Evolutionary conservation across 2,329 filamentous ascomycete genomes (phyloP).

Genomic region (Botrytis deweyae): DNA sequence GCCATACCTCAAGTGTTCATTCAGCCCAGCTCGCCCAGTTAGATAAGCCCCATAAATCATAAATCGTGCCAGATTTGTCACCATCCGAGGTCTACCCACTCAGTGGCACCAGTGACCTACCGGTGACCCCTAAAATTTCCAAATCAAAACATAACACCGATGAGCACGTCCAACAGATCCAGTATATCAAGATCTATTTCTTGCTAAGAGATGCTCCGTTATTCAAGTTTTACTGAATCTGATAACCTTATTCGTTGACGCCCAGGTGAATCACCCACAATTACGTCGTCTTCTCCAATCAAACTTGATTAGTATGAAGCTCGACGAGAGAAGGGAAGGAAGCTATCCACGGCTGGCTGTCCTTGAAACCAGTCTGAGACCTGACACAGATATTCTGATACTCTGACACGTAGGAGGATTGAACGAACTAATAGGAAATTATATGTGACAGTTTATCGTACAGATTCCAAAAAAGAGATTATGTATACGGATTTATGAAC

Average conservation of each 20-base stretch:
- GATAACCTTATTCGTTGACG: neutral
- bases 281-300: neutral
- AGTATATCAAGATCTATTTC: conserved; percentile 1
- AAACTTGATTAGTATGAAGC: neutral
- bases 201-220: neutral
- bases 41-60: neutral
- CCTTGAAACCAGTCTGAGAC: conserved; percentile 14
- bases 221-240: neutral
- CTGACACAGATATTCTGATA: neutral
- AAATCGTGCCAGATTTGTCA: neutral
- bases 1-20: neutral
- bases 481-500: neutral
- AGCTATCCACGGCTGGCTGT: neutral
- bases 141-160: neutral
- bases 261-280: neutral
- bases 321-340: neutral
- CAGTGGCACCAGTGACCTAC: neutral
- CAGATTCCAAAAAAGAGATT: no score
- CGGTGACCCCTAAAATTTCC: neutral
- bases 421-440: neutral
- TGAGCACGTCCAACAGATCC: conserved; percentile 1
- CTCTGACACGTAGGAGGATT: conserved; percentile 11
- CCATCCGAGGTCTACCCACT: conserved; percentile 6
- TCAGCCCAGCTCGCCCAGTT: neutral
- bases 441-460: neutral